Evolutionary conservation across 805 yeast species (phyloP).

Genomic region (Metschnikowia drakensbergensis): DNA sequence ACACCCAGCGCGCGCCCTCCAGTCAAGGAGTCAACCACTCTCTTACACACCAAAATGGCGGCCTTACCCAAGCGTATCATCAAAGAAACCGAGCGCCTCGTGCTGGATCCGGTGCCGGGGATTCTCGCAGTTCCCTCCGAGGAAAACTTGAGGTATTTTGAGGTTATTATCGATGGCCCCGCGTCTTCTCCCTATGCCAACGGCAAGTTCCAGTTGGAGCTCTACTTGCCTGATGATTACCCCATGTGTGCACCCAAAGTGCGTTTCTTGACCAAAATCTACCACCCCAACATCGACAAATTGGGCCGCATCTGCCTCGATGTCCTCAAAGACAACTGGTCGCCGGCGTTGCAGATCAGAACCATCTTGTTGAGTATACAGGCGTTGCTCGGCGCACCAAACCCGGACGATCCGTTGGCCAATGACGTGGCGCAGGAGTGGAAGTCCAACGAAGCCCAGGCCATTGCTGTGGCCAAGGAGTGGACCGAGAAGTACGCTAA

Average conservation of each 20-base stretch:
- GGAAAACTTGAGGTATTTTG: slow-evolving; percentile 88
- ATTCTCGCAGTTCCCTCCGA: slow-evolving; percentile 91
- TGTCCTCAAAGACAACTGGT: slow-evolving; percentile 93
- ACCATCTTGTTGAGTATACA: slow-evolving; percentile 88
- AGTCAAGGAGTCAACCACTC: neutral
- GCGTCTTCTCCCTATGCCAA: slow-evolving; percentile 82
- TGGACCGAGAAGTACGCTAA: slow-evolving; percentile 67
- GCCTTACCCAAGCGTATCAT: slow-evolving; percentile 87
- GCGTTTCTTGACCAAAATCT: slow-evolving; percentile 86
- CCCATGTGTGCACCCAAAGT: slow-evolving; percentile 98
- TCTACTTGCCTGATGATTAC: slow-evolving; percentile 92
- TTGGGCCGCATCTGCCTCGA: slow-evolving; percentile 94
- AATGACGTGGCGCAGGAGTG: slow-evolving; percentile 97
- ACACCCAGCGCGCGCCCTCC: neutral
- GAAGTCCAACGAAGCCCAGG: slow-evolving; percentile 79
- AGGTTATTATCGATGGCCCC: slow-evolving; percentile 91
- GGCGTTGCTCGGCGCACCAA: slow-evolving; percentile 91
- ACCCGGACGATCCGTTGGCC: slow-evolving; percentile 97
- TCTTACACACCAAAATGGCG: slow-evolving; percentile 36
- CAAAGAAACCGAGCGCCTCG: slow-evolving; percentile 91
- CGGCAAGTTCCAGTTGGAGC: slow-evolving; percentile 76
- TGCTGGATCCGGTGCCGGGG: slow-evolving; percentile 95
- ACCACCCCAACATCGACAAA: slow-evolving; percentile 95
- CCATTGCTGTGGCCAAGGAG: slow-evolving; percentile 73
- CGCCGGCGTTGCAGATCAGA: slow-evolving; percentile 94